phyloP scores from a whole-genome alignment of 495 filamentous ascomycete species.

The Penicillium salamii region DNA sequence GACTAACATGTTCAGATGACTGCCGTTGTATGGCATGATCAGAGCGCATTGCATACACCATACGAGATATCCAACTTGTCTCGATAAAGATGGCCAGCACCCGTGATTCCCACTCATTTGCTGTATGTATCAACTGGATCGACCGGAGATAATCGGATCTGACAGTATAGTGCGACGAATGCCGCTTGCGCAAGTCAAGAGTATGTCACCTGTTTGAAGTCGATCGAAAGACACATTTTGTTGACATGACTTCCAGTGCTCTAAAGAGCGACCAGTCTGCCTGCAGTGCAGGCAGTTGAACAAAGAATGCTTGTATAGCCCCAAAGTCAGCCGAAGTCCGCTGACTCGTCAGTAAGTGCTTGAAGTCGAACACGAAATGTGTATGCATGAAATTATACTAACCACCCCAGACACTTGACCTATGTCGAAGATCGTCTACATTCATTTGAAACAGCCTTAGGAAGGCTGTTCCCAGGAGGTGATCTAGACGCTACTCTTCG shows the following conservation, averaged over 20 bases:
- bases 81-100: constrained; percentile 45
- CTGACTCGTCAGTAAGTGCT: constrained; percentile 45
- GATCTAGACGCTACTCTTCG: constrained; percentile 47
- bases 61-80: constrained; percentile 21
- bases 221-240: not conserved
- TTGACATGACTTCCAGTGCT: constrained; percentile 31
- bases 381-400: not conserved
- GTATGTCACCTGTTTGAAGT: too few relatives aligned
- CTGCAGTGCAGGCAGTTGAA: constrained; percentile 43
- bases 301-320: constrained; percentile 50
- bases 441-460: constrained; percentile 43
- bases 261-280: constrained; percentile 47
- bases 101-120: constrained; percentile 48
- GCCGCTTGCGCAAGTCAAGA: constrained; percentile 48
- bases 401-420: constrained; percentile 42
- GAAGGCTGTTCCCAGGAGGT: constrained; percentile 43
- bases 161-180: constrained; percentile 45
- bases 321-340: constrained; percentile 45
- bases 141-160: not conserved
- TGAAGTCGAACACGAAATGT: not conserved
- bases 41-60: constrained; percentile 31
- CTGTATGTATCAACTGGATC: constrained; percentile 32
- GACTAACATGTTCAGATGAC: constrained; percentile 38
- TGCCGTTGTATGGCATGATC: constrained; percentile 34
- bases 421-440: constrained; percentile 49